Evolutionary conservation across 2,329 filamentous ascomycete species (phyloP).

Genomic region (Trichoderma atrobrunneum): DNA sequence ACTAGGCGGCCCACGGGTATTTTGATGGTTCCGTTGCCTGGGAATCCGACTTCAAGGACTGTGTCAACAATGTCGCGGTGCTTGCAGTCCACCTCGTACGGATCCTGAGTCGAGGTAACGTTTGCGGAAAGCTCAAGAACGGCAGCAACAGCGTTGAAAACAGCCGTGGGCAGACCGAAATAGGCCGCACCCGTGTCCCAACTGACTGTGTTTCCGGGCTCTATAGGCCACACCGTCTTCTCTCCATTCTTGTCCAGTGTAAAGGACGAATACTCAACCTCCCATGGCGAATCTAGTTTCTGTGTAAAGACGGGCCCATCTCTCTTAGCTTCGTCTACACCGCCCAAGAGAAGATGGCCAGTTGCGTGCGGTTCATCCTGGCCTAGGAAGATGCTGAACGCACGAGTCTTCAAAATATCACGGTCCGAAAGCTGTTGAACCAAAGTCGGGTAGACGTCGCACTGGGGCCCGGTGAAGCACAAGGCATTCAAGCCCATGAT

Average conservation of each 20-base stretch:
- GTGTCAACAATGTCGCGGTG: background rate
- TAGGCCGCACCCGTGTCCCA: slow-evolving; percentile 6
- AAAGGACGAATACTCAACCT: slow-evolving; percentile 1
- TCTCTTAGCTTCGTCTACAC: background rate
- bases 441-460: background rate
- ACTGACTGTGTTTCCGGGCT: background rate
- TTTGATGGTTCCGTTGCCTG: background rate
- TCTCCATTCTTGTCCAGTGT: background rate
- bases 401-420: background rate
- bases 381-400: slow-evolving; percentile 1
- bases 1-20: background rate
- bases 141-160: background rate
- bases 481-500: background rate
- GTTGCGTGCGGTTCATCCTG: background rate
- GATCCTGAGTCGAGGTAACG: background rate
- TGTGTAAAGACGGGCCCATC: background rate
- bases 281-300: background rate
- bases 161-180: background rate
- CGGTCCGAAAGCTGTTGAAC: slow-evolving; percentile 6
- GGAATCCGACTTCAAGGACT: background rate
- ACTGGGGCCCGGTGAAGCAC: background rate
- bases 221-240: background rate
- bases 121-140: background rate
- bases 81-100: slow-evolving; percentile 10
- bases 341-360: slow-evolving; percentile 5